These are phyloP conservation scores for Diutina siamensis DNA, from an alignment of 1,139 yeast genomes.

Conservation along the genomic window DNA sequence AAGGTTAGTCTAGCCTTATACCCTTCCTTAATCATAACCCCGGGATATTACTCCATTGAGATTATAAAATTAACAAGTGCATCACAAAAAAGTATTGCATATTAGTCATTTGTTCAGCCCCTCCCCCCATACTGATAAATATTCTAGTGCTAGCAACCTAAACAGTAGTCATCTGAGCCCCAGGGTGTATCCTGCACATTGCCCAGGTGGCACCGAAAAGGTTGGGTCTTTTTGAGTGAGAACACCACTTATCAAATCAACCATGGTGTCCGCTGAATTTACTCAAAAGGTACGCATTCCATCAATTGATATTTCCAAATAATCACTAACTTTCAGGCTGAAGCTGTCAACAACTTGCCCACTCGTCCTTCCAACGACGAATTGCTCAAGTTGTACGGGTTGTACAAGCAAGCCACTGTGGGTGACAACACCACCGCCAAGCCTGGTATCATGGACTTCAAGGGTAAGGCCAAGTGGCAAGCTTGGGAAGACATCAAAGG, in stretches of 20 bases:
- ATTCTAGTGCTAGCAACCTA: too few relatives aligned
- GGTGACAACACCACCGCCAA: slow-evolving; percentile 85
- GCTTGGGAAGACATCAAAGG: slow-evolving; percentile 90
- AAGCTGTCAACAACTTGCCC: slow-evolving; percentile 63
- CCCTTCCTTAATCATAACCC: too few relatives aligned
- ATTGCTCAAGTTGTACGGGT: slow-evolving; percentile 71
- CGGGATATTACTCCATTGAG: too few relatives aligned
- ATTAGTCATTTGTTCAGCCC: not conserved
- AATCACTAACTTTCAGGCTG: slow-evolving; percentile 41
- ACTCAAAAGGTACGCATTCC: slow-evolving; percentile 36
- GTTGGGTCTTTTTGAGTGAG: not conserved
- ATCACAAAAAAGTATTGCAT: not conserved
- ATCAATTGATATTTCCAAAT: slow-evolving; percentile 11
- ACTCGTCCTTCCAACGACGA: slow-evolving; percentile 81
- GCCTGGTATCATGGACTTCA: slow-evolving; percentile 83
- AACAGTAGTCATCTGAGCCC: too few relatives aligned
- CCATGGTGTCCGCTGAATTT: slow-evolving; percentile 44
- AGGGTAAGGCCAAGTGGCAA: slow-evolving; percentile 97
- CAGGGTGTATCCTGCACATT: not conserved
- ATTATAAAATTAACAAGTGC: too few relatives aligned
- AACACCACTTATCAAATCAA: not conserved
- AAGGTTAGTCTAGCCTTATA: too few relatives aligned
- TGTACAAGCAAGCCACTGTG: slow-evolving; percentile 92
- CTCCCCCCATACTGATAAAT: too few relatives aligned
- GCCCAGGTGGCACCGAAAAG: not conserved